Evolutionary conservation across 2,329 filamentous ascomycete genomes (phyloP).

Genomic region (Didymella pinodella): DNA sequence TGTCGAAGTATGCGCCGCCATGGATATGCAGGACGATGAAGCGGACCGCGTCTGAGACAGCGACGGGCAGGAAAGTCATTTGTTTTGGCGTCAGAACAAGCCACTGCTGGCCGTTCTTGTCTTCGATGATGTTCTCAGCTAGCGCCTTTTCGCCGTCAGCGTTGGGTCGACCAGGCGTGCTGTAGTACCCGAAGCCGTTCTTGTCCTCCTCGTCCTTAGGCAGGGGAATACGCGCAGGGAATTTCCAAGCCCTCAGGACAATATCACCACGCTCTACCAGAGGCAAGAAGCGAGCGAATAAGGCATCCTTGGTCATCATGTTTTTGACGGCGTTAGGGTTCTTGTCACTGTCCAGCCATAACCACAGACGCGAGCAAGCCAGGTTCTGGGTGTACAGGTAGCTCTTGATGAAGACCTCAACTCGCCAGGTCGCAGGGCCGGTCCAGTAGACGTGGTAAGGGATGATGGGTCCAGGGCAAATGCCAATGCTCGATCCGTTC

Average conservation of each 20-base stretch:
- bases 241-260: conserved; percentile 61
- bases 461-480: conserved; percentile 63
- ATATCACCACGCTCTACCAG: conserved; percentile 64
- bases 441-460: conserved; percentile 67
- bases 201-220: conserved; percentile 58
- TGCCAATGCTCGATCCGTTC: conserved; percentile 55
- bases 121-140: conserved; percentile 61
- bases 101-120: conserved; percentile 61
- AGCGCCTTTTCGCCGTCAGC: conserved; percentile 54
- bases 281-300: conserved; percentile 63
- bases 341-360: conserved; percentile 64
- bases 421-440: conserved; percentile 64
- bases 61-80: conserved; percentile 65
- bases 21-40: conserved; percentile 64
- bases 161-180: conserved; percentile 55
- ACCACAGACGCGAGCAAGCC: conserved; percentile 61
- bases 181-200: conserved; percentile 61
- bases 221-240: conserved; percentile 61
- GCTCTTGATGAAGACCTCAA: conserved; percentile 65
- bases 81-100: conserved; percentile 62
- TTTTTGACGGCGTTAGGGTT: conserved; percentile 60
- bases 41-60: conserved; percentile 64
- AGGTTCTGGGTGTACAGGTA: conserved; percentile 66
- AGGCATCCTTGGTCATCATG: conserved; percentile 61
- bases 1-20: conserved; percentile 64